These are phyloP conservation scores for Pelargonium australe DNA, from an alignment of 441 rosid species.

Conservation along the genomic window DNA sequence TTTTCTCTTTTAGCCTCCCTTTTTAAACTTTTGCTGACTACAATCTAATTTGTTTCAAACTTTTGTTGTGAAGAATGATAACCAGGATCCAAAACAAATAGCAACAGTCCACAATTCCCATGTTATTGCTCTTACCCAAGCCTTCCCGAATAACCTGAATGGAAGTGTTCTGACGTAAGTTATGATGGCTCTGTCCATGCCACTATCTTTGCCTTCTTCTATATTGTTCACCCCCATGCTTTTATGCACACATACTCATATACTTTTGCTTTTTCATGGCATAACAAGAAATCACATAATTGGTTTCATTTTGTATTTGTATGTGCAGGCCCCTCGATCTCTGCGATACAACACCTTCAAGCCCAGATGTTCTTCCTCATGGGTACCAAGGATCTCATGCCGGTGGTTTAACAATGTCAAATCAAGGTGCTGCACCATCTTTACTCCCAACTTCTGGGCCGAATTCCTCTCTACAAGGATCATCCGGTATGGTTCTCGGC, in stretches of 20 bases:
- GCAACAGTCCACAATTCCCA: constrained; percentile 80
- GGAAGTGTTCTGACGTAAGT: constrained; percentile 79
- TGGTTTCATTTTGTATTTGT: constrained; percentile 25
- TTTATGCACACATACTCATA: too few relatives aligned
- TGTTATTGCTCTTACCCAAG: constrained; percentile 75
- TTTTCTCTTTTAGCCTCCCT: not conserved
- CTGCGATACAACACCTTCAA: constrained; percentile 63
- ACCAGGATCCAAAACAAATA: constrained; percentile 65
- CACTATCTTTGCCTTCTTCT: not conserved
- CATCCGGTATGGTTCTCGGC: constrained; percentile 56
- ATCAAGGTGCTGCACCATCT: constrained; percentile 64
- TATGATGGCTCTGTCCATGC: constrained; percentile 18
- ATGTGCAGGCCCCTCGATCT: constrained; percentile 95
- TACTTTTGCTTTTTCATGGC: constrained; percentile 14
- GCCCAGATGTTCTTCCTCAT: constrained; percentile 52
- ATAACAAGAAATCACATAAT: constrained; percentile 13
- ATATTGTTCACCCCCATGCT: not conserved
- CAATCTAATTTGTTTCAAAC: not conserved
- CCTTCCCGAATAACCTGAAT: constrained; percentile 73
- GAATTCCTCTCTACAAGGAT: constrained; percentile 56
- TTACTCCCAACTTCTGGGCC: constrained; percentile 54
- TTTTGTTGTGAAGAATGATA: constrained; percentile 51
- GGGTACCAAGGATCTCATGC: constrained; percentile 64
- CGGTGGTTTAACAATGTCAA: constrained; percentile 45
- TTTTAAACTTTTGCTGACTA: constrained; percentile 4